Conservation (phyloP, 2,329 filamentous ascomycete species). For the Hypoxylon sp. region DNA sequence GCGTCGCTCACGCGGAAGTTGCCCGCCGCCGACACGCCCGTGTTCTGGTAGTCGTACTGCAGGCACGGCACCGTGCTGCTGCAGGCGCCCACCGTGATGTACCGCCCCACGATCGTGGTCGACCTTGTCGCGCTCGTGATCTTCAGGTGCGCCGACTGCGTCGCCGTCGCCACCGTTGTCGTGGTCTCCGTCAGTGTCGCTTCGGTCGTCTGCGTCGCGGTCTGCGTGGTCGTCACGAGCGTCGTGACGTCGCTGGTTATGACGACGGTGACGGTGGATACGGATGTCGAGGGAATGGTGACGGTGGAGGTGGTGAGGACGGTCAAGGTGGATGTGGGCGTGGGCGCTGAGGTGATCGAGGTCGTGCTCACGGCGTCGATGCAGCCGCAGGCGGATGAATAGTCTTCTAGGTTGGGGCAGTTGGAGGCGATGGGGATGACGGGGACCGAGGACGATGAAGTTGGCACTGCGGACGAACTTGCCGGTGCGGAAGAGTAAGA, state of each 20-base stretch:
- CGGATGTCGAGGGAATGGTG: background rate
- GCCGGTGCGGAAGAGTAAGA: background rate
- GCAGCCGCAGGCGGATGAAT: constrained; percentile 2
- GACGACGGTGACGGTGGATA: background rate
- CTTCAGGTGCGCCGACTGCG: constrained; percentile 1
- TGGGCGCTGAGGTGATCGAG: background rate
- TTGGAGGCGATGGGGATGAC: background rate
- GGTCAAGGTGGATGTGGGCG: constrained; percentile 1
- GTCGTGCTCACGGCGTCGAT: constrained; percentile 1
- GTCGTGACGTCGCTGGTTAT: background rate
- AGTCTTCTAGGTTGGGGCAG: background rate
- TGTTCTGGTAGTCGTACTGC: background rate
- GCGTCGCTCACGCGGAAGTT: background rate
- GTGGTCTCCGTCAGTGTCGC: background rate
- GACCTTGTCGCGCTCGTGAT: constrained; percentile 4
- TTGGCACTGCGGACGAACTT: background rate
- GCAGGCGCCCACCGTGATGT: background rate
- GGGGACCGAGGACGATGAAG: background rate
- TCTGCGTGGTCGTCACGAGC: background rate
- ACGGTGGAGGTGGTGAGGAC: constrained; percentile 1
- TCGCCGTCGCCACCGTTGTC: background rate
- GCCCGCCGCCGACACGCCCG: constrained; percentile 1
- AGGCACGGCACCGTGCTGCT: background rate
- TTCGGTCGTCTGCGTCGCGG: background rate
- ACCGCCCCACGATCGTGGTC: background rate